A percentile compares a stretch with the other conserved stretches of the same genome.
Evolutionary conservation across 2,329 filamentous ascomycete species (phyloP).

Genomic region (Clonostachys chloroleuca): DNA sequence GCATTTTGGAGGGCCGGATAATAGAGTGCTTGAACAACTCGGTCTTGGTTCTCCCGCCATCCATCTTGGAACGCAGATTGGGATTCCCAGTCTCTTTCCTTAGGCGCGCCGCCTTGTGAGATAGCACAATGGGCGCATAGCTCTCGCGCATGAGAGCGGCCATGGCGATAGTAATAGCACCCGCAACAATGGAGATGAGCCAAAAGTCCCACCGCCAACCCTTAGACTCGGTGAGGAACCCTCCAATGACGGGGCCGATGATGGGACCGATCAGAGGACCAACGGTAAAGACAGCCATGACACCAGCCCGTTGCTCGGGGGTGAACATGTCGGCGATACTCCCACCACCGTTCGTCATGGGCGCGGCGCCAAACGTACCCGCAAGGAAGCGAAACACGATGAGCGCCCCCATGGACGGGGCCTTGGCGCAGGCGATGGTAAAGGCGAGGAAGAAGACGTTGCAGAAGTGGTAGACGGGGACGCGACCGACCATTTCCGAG

Average conservation of each 20-base stretch:
- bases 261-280: constrained; percentile 55
- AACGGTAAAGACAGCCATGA: constrained; percentile 61
- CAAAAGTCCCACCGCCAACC: constrained; percentile 45
- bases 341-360: constrained; percentile 63
- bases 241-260: constrained; percentile 42
- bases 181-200: constrained; percentile 19
- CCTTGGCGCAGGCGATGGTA: constrained; percentile 29
- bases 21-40: constrained; percentile 46
- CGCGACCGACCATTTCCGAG: constrained; percentile 56
- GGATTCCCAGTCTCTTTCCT: constrained; percentile 45
- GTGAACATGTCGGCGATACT: constrained; percentile 62
- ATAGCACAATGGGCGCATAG: constrained; percentile 54
- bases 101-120: constrained; percentile 50
- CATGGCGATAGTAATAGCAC: constrained; percentile 2
- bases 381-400: constrained; percentile 59
- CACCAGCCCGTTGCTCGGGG: constrained; percentile 54
- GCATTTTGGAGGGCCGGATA: constrained; percentile 59
- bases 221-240: constrained; percentile 28
- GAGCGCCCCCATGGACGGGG: constrained; percentile 59
- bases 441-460: constrained; percentile 58
- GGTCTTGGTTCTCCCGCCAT: constrained; percentile 8
- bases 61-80: constrained; percentile 34
- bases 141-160: constrained; percentile 48
- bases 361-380: constrained; percentile 55
- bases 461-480: constrained; percentile 19